Percentiles rank a stretch among this genome's conserved stretches.
Conservation (phyloP, 495 filamentous ascomycete species). For the Penicillium egyptiacum region DNA sequence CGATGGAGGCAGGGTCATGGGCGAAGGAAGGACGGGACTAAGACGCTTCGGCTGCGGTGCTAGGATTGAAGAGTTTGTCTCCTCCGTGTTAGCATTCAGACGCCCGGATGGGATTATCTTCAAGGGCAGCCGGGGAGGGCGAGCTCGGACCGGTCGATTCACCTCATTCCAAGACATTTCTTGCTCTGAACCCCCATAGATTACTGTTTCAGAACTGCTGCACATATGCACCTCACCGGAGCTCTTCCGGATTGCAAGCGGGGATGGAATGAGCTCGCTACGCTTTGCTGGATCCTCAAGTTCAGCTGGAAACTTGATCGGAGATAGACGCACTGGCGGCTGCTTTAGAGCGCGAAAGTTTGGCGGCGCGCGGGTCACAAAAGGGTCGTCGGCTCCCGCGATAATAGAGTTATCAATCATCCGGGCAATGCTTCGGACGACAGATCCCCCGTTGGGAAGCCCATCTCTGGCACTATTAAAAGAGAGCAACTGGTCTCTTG, state of each 20-base stretch:
- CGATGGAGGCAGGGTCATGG: not conserved
- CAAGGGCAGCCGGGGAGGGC: conserved; percentile 4
- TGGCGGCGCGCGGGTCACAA: not conserved
- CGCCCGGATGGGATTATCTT: not conserved
- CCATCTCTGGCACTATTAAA: not conserved
- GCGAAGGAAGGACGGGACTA: not conserved
- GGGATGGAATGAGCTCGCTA: conserved; percentile 2
- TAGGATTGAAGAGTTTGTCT: not conserved
- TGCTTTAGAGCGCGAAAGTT: not conserved
- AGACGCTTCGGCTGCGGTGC: not conserved
- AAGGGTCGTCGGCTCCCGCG: not conserved
- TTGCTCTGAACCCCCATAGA: not conserved
- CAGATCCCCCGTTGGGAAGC: conserved; percentile 2
- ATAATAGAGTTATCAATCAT: conserved; percentile 9
- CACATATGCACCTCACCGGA: conserved; percentile 10
- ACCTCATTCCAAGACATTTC: not conserved
- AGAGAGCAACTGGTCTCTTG: not conserved
- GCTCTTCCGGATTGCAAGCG: conserved; percentile 1
- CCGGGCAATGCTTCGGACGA: conserved; percentile 10
- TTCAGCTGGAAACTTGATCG: conserved; percentile 1
- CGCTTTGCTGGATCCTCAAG: conserved; percentile 3
- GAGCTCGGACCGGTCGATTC: not conserved
- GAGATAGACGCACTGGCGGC: not conserved
- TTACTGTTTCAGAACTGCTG: not conserved
- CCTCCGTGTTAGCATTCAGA: not conserved